Conservation (phyloP, 2,329 filamentous ascomycete species). For the Pseudogymnoascus verrucosus region DNA sequence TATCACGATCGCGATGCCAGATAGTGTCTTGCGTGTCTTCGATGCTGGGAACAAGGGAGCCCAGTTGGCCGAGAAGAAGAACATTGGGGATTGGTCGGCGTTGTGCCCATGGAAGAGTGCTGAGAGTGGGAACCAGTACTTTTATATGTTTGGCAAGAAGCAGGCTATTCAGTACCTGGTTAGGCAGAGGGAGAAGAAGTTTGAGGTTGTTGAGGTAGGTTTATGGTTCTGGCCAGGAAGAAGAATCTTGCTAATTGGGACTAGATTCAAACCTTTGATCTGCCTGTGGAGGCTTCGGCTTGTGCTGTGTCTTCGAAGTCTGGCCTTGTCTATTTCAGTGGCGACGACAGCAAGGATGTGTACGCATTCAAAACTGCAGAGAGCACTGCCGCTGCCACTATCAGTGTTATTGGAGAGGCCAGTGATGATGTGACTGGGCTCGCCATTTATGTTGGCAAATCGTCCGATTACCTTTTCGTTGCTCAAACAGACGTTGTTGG, state of each 20-base stretch:
- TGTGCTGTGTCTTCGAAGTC: slow-evolving; percentile 34
- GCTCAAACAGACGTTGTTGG: slow-evolving; percentile 32
- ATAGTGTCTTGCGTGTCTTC: slow-evolving; percentile 35
- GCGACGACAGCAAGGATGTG: slow-evolving; percentile 31
- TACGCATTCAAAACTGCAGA: slow-evolving; percentile 35
- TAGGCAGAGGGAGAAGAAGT: slow-evolving; percentile 20
- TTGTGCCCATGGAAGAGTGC: slow-evolving; percentile 37
- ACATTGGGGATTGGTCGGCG: slow-evolving; percentile 40
- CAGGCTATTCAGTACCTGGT: slow-evolving; percentile 33
- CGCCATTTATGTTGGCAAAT: slow-evolving; percentile 32
- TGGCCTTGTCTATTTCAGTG: slow-evolving; percentile 34
- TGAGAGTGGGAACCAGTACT: slow-evolving; percentile 33
- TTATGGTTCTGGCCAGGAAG: no score
- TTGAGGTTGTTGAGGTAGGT: not conserved
- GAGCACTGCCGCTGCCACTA: slow-evolving; percentile 30
- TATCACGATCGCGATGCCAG: slow-evolving; percentile 27
- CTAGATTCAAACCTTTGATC: slow-evolving; percentile 37
- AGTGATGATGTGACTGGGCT: slow-evolving; percentile 35
- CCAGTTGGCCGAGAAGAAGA: slow-evolving; percentile 27
- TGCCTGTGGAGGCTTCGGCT: slow-evolving; percentile 35
- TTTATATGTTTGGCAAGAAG: slow-evolving; percentile 39
- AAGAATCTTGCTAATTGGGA: slow-evolving; percentile 28
- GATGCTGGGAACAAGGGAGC: slow-evolving; percentile 34
- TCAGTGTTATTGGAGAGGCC: slow-evolving; percentile 31
- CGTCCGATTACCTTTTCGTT: slow-evolving; percentile 34